These are phyloP conservation scores for Mikania micrantha DNA, from an alignment of 129 eudicot species.

Conservation along the genomic window DNA sequence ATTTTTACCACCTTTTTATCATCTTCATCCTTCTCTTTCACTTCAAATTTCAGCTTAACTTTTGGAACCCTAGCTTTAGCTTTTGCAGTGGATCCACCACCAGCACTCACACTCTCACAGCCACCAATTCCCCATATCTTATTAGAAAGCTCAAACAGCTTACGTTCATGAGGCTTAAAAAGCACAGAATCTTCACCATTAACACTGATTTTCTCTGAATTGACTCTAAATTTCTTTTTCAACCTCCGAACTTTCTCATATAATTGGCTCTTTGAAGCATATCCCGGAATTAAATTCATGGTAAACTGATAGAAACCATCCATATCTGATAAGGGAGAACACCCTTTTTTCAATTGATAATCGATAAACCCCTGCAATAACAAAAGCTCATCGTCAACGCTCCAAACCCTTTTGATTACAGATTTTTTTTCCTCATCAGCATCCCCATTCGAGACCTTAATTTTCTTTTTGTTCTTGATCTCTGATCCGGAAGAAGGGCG, in stretches of 20 bases:
- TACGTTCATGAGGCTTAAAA: constrained; percentile 34
- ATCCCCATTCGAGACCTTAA: constrained; percentile 22
- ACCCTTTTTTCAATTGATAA: constrained; percentile 27
- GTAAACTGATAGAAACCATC: constrained; percentile 40
- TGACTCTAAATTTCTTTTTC: constrained; percentile 52
- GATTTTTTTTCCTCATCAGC: constrained; percentile 30
- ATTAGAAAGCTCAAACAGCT: constrained; percentile 40
- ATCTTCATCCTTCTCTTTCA: constrained; percentile 8
- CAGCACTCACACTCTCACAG: neutral
- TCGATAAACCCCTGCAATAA: constrained; percentile 41
- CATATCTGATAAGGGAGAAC: constrained; percentile 37
- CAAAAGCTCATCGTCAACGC: constrained; percentile 40
- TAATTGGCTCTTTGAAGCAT: constrained; percentile 42
- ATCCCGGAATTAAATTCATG: constrained; percentile 29
- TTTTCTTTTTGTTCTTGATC: constrained; percentile 15
- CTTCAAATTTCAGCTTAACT: constrained; percentile 5
- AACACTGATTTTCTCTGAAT: constrained; percentile 20
- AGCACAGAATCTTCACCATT: constrained; percentile 37
- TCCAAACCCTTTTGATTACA: constrained; percentile 30
- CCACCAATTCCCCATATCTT: constrained; percentile 47
- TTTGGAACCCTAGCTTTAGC: neutral
- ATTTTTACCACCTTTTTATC: neutral
- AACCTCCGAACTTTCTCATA: constrained; percentile 54
- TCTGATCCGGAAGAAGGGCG: constrained; percentile 9
- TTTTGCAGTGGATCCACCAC: constrained; percentile 11